These are phyloP conservation scores for Penicillium macrosclerotiorum DNA, from an alignment of 495 filamentous ascomycete species.

Conservation along the genomic window DNA sequence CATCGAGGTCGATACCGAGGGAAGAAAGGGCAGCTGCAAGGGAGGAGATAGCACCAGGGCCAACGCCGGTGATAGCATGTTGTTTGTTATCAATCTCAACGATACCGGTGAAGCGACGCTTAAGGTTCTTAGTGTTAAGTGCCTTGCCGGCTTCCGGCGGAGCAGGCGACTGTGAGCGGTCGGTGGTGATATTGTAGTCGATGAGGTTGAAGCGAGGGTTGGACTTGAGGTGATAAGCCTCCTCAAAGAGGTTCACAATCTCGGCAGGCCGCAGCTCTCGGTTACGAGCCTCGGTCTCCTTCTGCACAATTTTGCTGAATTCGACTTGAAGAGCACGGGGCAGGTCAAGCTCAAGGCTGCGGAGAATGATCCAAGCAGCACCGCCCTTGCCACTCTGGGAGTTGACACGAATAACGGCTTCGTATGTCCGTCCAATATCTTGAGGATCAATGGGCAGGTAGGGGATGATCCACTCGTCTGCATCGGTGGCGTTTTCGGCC, in stretches of 20 bases:
- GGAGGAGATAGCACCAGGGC: constrained; percentile 88
- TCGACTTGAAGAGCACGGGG: constrained; percentile 91
- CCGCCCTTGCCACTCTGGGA: constrained; percentile 95
- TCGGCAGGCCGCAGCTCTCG: constrained; percentile 82
- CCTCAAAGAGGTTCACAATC: constrained; percentile 81
- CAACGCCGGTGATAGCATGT: constrained; percentile 72
- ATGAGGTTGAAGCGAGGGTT: constrained; percentile 84
- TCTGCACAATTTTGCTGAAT: constrained; percentile 85
- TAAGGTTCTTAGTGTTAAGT: constrained; percentile 71
- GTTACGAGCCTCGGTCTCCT: constrained; percentile 65
- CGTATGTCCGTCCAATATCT: constrained; percentile 94
- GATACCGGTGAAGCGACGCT: constrained; percentile 83
- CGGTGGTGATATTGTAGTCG: constrained; percentile 88
- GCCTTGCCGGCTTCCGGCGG: constrained; percentile 67
- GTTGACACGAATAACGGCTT: constrained; percentile 97
- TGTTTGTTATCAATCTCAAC: constrained; percentile 80
- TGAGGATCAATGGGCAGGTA: constrained; percentile 92
- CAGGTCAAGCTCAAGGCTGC: constrained; percentile 84
- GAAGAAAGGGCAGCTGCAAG: constrained; percentile 77
- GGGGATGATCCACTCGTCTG: constrained; percentile 70
- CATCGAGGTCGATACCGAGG: constrained; percentile 88
- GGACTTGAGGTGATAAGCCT: constrained; percentile 75
- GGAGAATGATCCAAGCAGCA: constrained; percentile 90
- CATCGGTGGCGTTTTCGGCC: constrained; percentile 52
- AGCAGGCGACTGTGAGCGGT: constrained; percentile 74